Conservation (phyloP, 441 rosid species). For the Adansonia grandidieri region DNA sequence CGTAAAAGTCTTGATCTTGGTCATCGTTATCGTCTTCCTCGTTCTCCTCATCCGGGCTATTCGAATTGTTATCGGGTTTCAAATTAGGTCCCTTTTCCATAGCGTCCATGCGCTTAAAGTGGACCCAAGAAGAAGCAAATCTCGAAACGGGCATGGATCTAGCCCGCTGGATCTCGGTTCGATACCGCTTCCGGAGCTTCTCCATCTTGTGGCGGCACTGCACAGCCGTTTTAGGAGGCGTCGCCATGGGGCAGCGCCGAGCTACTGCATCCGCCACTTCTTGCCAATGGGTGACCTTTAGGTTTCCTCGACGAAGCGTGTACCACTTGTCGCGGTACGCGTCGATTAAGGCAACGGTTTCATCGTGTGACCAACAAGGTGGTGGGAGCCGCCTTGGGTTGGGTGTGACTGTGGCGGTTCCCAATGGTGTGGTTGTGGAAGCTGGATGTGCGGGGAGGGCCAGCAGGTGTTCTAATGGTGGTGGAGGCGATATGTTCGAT, state of each 20-base stretch:
- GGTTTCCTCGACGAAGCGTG: conserved; percentile 84
- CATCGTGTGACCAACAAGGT: conserved; percentile 93
- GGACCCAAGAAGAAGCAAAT: conserved; percentile 89
- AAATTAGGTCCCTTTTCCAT: conserved; percentile 79
- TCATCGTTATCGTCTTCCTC: conserved; percentile 58
- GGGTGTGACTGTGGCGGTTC: conserved; percentile 34
- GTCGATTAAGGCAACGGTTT: conserved; percentile 79
- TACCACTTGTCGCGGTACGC: conserved; percentile 90
- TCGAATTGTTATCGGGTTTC: conserved; percentile 38
- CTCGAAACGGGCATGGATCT: conserved; percentile 82
- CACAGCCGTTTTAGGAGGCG: conserved; percentile 82
- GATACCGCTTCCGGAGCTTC: conserved; percentile 87
- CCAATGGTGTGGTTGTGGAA: conserved; percentile 29
- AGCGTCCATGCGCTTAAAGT: conserved; percentile 82
- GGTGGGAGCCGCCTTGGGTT: conserved; percentile 89
- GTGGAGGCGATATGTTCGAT: conserved; percentile 24
- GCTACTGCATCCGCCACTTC: conserved; percentile 82
- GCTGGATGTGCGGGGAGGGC: conserved; percentile 40
- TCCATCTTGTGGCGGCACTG: conserved; percentile 99
- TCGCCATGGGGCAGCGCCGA: conserved; percentile 58
- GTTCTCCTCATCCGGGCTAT: conserved; percentile 46
- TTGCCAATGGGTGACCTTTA: conserved; percentile 92
- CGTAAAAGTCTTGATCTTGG: conserved; percentile 45
- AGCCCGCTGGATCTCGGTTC: conserved; percentile 90
- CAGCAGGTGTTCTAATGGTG: conserved; percentile 21